Percentiles rank a stretch among this genome's conserved stretches.
Evolutionary conservation across 1,284 basidiomycete genomes (phyloP).

Genomic region (Sphagnurus paluster): DNA sequence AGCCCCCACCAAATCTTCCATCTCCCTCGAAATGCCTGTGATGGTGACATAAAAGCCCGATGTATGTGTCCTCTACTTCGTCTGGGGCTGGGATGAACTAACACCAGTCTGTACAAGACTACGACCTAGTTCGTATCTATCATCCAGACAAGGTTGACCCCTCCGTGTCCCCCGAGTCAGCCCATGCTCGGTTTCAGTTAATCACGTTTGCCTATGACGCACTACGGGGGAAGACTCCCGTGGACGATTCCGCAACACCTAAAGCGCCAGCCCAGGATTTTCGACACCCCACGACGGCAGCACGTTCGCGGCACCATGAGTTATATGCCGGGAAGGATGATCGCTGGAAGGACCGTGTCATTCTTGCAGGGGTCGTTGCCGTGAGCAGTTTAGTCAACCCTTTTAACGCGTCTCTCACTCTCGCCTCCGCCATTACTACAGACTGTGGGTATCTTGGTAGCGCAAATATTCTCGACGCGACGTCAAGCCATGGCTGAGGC

Average conservation of each 20-base stretch:
- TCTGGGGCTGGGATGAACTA: background rate
- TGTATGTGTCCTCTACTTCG: constrained; percentile 39
- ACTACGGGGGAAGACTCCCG: constrained; percentile 38
- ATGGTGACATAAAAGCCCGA: constrained; percentile 56
- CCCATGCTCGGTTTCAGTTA: constrained; percentile 56
- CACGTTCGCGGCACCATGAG: constrained; percentile 43
- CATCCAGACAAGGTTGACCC: constrained; percentile 59
- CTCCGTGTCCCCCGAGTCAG: constrained; percentile 44
- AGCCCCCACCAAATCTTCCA: constrained; percentile 68
- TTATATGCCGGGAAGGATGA: constrained; percentile 51
- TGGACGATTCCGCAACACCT: constrained; percentile 9
- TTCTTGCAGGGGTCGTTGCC: constrained; percentile 46
- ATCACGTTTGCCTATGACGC: constrained; percentile 50
- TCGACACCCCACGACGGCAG: constrained; percentile 37
- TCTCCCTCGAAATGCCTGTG: constrained; percentile 51
- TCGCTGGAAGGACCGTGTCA: constrained; percentile 56
- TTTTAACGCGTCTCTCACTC: background rate
- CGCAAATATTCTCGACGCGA: constrained; percentile 19
- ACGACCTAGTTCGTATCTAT: constrained; percentile 64
- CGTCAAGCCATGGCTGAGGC: constrained; percentile 20
- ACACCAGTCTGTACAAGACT: constrained; percentile 40
- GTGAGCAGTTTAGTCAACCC: constrained; percentile 33
- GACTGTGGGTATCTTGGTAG: constrained; percentile 25
- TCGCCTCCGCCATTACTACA: constrained; percentile 14
- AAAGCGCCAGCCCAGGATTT: constrained; percentile 22